Evolutionary conservation across 768 basidiomycete genomes (phyloP).

Genomic region (Leccinum boreale): DNA sequence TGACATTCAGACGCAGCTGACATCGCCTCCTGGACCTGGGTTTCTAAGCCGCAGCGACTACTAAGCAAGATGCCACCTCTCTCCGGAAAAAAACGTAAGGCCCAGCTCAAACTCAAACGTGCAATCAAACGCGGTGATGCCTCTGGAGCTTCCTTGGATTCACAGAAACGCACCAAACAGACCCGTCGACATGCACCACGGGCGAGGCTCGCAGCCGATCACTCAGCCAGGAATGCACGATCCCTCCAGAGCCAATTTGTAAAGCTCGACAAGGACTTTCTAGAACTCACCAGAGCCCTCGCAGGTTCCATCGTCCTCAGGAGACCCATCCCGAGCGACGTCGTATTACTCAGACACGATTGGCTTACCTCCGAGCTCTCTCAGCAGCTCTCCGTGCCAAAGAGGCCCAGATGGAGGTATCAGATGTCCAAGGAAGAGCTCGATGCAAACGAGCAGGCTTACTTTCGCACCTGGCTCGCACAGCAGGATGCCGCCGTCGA

Average conservation of each 20-base stretch:
- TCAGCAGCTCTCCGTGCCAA: slow-evolving; percentile 38
- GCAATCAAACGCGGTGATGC: slow-evolving; percentile 81
- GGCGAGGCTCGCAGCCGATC: slow-evolving; percentile 18
- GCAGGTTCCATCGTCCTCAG: slow-evolving; percentile 50
- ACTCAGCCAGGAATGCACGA: slow-evolving; percentile 40
- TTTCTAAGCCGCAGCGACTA: background rate
- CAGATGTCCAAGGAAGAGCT: slow-evolving; percentile 87
- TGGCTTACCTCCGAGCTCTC: slow-evolving; percentile 2
- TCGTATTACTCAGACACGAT: slow-evolving; percentile 34
- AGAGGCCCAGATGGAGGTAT: slow-evolving; percentile 82
- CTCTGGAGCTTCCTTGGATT: slow-evolving; percentile 30
- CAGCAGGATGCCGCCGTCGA: slow-evolving; percentile 57
- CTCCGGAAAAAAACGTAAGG: slow-evolving; percentile 68
- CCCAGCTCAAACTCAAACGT: slow-evolving; percentile 71
- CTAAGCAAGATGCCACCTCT: slow-evolving; percentile 20
- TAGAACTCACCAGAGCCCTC: slow-evolving; percentile 56
- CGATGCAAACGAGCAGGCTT: slow-evolving; percentile 84
- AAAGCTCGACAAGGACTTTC: slow-evolving; percentile 53
- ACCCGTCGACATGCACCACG: slow-evolving; percentile 3
- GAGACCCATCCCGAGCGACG: slow-evolving; percentile 51
- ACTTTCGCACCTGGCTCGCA: slow-evolving; percentile 76
- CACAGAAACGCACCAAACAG: slow-evolving; percentile 9
- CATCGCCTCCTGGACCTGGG: background rate
- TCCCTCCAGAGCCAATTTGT: slow-evolving; percentile 68
- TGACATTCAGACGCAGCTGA: too few relatives aligned